These are phyloP conservation scores for Aspergillus kassunensis DNA, from an alignment of 495 filamentous ascomycete species.

Conservation along the genomic window DNA sequence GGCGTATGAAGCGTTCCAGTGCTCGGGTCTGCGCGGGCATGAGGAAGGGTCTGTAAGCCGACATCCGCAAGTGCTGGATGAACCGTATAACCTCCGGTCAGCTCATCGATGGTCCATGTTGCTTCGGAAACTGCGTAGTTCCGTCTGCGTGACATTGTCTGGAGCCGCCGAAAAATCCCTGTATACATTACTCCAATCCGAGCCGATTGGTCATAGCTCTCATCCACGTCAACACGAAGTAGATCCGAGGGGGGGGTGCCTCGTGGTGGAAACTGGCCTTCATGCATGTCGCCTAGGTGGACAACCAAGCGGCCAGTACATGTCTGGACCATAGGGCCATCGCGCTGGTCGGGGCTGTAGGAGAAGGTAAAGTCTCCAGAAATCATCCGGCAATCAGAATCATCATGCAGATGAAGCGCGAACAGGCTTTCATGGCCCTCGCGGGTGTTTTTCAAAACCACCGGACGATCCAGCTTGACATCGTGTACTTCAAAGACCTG, in stretches of 20 bases:
- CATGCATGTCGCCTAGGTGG: neutral
- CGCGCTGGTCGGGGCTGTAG: no score
- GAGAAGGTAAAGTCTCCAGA: neutral
- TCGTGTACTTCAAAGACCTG: slow-evolving; percentile 25
- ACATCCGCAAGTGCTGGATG: neutral
- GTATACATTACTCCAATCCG: slow-evolving; percentile 22
- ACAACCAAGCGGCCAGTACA: slow-evolving; percentile 8
- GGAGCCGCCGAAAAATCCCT: slow-evolving; percentile 9
- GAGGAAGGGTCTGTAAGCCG: neutral
- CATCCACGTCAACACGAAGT: slow-evolving; percentile 13
- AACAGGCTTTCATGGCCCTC: slow-evolving; percentile 1
- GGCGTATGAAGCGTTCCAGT: neutral
- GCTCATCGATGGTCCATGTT: no score
- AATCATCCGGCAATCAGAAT: no score
- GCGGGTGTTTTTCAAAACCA: neutral
- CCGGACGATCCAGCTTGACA: slow-evolving; percentile 39
- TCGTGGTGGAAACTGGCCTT: neutral
- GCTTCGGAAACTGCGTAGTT: neutral
- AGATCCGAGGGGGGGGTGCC: neutral
- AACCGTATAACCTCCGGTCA: neutral
- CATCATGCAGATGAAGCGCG: neutral
- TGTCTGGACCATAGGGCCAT: no score
- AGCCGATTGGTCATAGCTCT: slow-evolving; percentile 20
- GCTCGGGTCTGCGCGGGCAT: neutral
- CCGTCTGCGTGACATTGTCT: neutral